Base-by-base conservation (phyloP, 208 protist species). In the Trypanosoma caninum region DNA sequence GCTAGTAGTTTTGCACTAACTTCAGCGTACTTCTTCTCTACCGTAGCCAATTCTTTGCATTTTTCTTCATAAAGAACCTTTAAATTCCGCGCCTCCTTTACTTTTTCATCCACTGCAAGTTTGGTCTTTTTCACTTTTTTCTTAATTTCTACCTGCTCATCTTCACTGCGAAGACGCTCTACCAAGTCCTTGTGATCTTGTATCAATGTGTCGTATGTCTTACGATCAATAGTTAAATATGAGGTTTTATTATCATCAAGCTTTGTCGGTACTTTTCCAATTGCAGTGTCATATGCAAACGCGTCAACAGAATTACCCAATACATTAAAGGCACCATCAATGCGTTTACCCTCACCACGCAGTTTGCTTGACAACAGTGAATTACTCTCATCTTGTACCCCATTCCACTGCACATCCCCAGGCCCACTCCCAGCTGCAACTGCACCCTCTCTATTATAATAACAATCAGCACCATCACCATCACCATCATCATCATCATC, bases 231-330 rank as follows among this genome's bases (percentile, higher is more conserved):
- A 38, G 70, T 72, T 46, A 87, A 69, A 13, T 70, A 77, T 33
- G 67, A 65, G 57, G 87, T 87, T 64, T 87, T 78, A 34, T 69
- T 70, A 63, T 87, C n/a, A n/a, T n/a, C 83, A 31, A 90, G 71
- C 33, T 81, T 56, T 5, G 59, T 56, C 51, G 84, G 59, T 18
- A 74, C 74, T 38, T 57, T 77, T 72, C 84, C 79, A 14, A 85
- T 60, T 13, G 76, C 83, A 16, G 78, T 46, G n/a, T 87, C 50
- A 10, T 78, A 68, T 25, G 86, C 79, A 57, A 71, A 48, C 11
- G 83, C 68, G 8, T 78, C 84, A 61, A 85, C 82, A 56, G 84
- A 86, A 20, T 58, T 60, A 23, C 84, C 82, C 41, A 61, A 52
- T 3, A 52, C 27, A 41, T 45, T 28, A 14, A 42, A 33, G 33